Conservation (phyloP, 257 asterid species). For the Parsonsia alboflavescens region DNA sequence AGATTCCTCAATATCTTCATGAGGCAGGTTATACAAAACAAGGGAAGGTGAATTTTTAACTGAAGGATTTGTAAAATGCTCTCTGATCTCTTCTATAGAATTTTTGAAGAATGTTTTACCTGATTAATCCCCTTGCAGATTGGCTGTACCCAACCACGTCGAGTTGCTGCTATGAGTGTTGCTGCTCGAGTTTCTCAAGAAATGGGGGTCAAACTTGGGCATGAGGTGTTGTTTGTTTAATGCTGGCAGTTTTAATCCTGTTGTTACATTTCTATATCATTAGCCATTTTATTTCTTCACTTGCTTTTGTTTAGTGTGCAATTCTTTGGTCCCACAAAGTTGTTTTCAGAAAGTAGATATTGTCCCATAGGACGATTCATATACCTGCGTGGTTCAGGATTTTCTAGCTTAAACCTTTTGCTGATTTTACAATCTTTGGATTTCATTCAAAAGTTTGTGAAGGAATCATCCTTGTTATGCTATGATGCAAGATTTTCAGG, state of each 20-base stretch:
- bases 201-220: constrained; percentile 98
- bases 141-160: constrained; percentile 97
- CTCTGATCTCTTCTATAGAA: background rate
- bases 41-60: constrained; percentile 48
- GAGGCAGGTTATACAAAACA: constrained; percentile 80
- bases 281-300: background rate
- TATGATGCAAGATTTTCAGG: background rate
- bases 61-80: background rate
- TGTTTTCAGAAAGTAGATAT: background rate
- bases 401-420: background rate
- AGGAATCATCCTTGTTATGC: background rate
- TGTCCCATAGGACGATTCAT: background rate
- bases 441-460: background rate
- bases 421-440: background rate
- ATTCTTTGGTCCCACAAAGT: background rate
- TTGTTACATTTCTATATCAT: background rate
- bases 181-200: constrained; percentile 98
- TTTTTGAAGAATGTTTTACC: background rate
- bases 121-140: constrained; percentile 37
- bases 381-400: background rate
- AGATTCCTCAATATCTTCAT: constrained; percentile 91
- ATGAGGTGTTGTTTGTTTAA: constrained; percentile 54
- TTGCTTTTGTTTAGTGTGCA: constrained; percentile 6
- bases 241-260: background rate
- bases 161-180: constrained; percentile 99